Conservation (phyloP, 371 early-diverging fungal species). For the Dichotomocladium elegans region DNA sequence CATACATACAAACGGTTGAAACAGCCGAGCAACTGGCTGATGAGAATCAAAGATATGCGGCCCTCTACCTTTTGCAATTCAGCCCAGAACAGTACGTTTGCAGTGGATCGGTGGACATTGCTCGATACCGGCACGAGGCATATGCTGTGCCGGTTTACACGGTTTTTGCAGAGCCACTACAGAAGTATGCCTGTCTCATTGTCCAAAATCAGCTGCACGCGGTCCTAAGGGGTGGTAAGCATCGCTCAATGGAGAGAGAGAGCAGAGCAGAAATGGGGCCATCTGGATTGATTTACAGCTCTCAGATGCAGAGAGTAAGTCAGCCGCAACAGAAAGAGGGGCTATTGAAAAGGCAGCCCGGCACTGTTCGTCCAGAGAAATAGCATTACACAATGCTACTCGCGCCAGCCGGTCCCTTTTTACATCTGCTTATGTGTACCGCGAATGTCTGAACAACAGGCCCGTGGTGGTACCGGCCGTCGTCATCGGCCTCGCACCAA, state of each 20-base stretch:
- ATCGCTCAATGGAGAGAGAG: neutral
- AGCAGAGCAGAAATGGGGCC: too few relatives aligned
- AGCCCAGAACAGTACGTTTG: constrained; percentile 55
- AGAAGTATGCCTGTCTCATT: constrained; percentile 90
- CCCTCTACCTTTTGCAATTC: neutral
- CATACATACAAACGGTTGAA: neutral
- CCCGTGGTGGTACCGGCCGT: constrained; percentile 1
- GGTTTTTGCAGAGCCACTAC: constrained; percentile 87
- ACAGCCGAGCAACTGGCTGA: neutral
- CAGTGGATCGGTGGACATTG: constrained; percentile 64
- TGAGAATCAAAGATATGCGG: neutral
- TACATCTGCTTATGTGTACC: constrained; percentile 28
- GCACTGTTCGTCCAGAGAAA: constrained; percentile 24
- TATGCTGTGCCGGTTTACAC: constrained; percentile 70
- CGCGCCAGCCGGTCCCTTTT: constrained; percentile 21
- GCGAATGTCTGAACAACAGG: constrained; percentile 12
- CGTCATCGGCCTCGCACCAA: constrained; percentile 8
- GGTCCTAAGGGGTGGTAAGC: constrained; percentile 18
- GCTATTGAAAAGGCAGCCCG: constrained; percentile 25
- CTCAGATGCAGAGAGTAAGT: neutral
- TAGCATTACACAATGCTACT: constrained; percentile 15
- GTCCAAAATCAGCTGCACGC: constrained; percentile 73
- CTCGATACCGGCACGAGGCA: constrained; percentile 58
- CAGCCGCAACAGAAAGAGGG: constrained; percentile 3
- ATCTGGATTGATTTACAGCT: too few relatives aligned